phyloP scores from a whole-genome alignment of 108 stramenopile species.

The Conticribra guillardii region DNA sequence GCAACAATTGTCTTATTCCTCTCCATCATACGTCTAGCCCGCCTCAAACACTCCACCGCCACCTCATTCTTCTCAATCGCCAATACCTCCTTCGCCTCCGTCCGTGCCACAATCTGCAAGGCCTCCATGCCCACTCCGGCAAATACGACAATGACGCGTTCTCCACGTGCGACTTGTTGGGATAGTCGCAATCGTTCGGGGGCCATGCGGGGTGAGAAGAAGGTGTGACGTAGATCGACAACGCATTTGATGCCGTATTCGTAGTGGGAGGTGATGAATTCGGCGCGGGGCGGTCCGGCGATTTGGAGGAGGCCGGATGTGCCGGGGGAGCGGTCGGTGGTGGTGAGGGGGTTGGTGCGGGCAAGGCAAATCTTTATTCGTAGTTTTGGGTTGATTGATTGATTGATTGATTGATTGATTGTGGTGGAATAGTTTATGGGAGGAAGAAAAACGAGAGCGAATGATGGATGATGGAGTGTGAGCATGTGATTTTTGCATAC shows the following conservation, averaged over 20 bases:
- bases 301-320: conserved; percentile 60
- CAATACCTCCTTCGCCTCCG: conserved; percentile 70
- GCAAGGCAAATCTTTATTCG: conserved; percentile 44
- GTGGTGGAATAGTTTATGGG: background rate
- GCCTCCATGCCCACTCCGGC: conserved; percentile 90
- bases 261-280: conserved; percentile 77
- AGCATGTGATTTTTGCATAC: too few relatives aligned
- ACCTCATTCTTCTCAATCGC: conserved; percentile 79
- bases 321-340: conserved; percentile 71
- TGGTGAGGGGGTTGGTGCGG: conserved; percentile 31
- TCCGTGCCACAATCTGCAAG: conserved; percentile 78
- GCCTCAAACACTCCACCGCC: conserved; percentile 66
- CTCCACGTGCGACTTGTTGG: conserved; percentile 83
- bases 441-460: too few relatives aligned
- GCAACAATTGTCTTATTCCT: conserved; percentile 81
- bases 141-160: conserved; percentile 81
- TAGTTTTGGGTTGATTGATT: background rate
- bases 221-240: conserved; percentile 80
- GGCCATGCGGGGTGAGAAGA: conserved; percentile 88
- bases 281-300: conserved; percentile 67
- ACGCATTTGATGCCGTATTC: conserved; percentile 89
- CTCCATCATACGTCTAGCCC: conserved; percentile 71
- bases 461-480: too few relatives aligned
- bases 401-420: background rate
- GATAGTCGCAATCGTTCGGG: conserved; percentile 82